phyloP scores from a whole-genome alignment of 2,329 filamentous ascomycete genomes.

The Polychaeton citri region DNA sequence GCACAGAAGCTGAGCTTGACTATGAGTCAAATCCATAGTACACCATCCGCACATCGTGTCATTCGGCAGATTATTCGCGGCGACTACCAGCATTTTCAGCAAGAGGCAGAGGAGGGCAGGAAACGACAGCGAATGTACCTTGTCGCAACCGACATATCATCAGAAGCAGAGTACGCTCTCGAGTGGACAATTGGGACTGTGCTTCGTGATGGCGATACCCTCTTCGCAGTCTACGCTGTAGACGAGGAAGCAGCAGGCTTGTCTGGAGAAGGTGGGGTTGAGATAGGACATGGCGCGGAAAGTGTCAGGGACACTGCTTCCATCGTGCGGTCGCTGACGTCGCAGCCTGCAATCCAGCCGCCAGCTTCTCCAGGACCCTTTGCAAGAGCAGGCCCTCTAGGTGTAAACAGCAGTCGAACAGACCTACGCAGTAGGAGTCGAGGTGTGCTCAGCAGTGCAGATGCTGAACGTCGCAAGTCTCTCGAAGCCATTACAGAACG shows the following conservation, averaged over 20 bases:
- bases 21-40: constrained; percentile 66
- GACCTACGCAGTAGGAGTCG: constrained; percentile 17
- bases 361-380: constrained; percentile 17
- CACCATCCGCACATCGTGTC: constrained; percentile 62
- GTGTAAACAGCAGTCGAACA: constrained; percentile 1
- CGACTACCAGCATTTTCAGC: constrained; percentile 63
- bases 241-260: constrained; percentile 59
- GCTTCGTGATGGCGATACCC: constrained; percentile 81
- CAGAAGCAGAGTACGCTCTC: constrained; percentile 85
- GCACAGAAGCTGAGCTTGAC: constrained; percentile 75
- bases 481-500: constrained; percentile 74
- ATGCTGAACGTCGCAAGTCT: constrained; percentile 68
- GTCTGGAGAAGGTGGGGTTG: constrained; percentile 33
- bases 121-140: constrained; percentile 77
- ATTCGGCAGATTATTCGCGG: constrained; percentile 85
- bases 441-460: constrained; percentile 37
- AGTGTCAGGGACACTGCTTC: constrained; percentile 63
- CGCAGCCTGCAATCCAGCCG: constrained; percentile 18
- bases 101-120: constrained; percentile 65
- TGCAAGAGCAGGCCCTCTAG: constrained; percentile 10
- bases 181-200: constrained; percentile 98
- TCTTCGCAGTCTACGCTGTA: constrained; percentile 85
- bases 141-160: constrained; percentile 88
- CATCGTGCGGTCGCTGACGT: constrained; percentile 51
- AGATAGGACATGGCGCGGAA: constrained; percentile 58